phyloP scores from a whole-genome alignment of 176 grass and related monocot species.

The Oryza officinalis region DNA sequence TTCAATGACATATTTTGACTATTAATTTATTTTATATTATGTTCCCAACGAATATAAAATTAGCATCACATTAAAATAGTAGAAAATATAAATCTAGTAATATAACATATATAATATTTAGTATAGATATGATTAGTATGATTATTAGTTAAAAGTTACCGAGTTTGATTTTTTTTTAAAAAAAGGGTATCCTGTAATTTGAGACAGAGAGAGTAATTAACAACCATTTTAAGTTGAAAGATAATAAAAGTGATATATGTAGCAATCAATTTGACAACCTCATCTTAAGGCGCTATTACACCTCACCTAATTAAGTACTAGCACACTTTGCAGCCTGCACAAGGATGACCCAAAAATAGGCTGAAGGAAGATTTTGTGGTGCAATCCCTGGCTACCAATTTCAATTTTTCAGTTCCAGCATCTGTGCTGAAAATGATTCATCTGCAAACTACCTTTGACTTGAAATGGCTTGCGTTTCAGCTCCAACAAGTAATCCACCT shows the following conservation, averaged over 20 bases:
- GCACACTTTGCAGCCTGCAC: not conserved
- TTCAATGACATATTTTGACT: too few relatives aligned
- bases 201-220: too few relatives aligned
- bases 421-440: not conserved
- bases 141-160: too few relatives aligned
- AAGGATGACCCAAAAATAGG: not conserved
- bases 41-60: too few relatives aligned
- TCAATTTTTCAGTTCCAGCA: not conserved
- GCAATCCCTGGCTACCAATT: not conserved
- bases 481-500: slow-evolving; percentile 16
- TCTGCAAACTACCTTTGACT: not conserved
- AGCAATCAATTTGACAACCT: not conserved
- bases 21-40: too few relatives aligned
- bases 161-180: too few relatives aligned
- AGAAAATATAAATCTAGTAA: too few relatives aligned
- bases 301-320: not conserved
- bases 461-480: not conserved
- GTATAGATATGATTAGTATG: too few relatives aligned
- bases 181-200: too few relatives aligned
- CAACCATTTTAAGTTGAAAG: not conserved
- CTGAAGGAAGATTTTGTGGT: not conserved
- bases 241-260: not conserved
- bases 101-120: too few relatives aligned
- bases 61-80: too few relatives aligned
- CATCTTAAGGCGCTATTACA: not conserved